Percentiles rank a stretch among this genome's conserved stretches.
phyloP scores from a whole-genome alignment of 169 alveolate species.

The Pseudocohnilembus persalinus region DNA sequence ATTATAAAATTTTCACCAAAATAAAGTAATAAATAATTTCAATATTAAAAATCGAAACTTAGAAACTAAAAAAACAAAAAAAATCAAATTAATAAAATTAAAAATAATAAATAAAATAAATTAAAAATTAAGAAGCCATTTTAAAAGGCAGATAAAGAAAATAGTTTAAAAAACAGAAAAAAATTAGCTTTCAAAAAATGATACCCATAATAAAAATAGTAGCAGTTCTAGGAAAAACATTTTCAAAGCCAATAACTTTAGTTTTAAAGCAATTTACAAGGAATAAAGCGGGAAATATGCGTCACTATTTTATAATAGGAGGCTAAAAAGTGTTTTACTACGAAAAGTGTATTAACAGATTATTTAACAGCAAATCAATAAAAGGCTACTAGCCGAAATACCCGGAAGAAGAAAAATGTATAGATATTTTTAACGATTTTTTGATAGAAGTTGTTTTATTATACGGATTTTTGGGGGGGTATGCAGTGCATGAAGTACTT shows the following conservation, averaged over 20 bases:
- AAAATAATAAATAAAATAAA: too few relatives aligned
- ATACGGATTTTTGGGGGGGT: not conserved
- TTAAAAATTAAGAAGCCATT: too few relatives aligned
- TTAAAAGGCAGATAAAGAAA: too few relatives aligned
- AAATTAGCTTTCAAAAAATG: too few relatives aligned
- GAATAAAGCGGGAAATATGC: not conserved
- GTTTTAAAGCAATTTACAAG: not conserved
- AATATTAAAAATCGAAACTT: too few relatives aligned
- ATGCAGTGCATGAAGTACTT: not conserved
- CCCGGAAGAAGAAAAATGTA: not conserved
- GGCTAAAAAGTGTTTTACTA: not conserved
- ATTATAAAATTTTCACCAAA: too few relatives aligned
- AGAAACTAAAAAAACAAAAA: too few relatives aligned
- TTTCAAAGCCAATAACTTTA: not conserved
- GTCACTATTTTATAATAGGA: not conserved
- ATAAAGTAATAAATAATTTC: too few relatives aligned
- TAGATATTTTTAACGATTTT: not conserved
- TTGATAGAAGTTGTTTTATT: not conserved
- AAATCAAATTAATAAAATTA: too few relatives aligned
- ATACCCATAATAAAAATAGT: not conserved
- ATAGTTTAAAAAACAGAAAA: too few relatives aligned
- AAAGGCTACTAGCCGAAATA: not conserved
- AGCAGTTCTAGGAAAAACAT: not conserved
- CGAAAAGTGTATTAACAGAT: not conserved
- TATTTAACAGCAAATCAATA: not conserved